Base-by-base conservation (phyloP, 768 basidiomycete species). In the Lactarius psammicola region DNA sequence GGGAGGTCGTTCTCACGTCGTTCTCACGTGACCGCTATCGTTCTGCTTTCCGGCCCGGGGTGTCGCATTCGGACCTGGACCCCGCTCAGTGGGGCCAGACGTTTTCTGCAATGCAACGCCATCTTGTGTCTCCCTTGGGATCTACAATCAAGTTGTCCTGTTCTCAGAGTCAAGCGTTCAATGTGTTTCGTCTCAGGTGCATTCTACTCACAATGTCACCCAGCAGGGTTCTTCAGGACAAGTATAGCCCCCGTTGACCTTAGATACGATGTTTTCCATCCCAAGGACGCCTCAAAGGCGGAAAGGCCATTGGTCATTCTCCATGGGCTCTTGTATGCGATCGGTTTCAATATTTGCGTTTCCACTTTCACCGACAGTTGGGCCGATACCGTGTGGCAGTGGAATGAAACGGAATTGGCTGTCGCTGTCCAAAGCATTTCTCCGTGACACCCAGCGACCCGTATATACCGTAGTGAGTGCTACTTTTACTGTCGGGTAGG, bases 341-440 rank as follows among this genome's bases (percentile, higher is more conserved):
- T 51, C 28, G 23, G 71, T 33, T 51, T 18, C 23, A 15, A 46
- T 23, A 38, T 34, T 9, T 31, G 34, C 33, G 10, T 17, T 34
- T 53, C 30, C 8, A 42, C 31, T 42, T 49, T 18, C 8, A 5
- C 33, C 15, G 11, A 33, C 20, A 3, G 18, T 56, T 26, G 6
- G 36, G 15, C 49, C 51, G 49, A 62, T 40, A 62, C 40, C 31
- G 9, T 31, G 3, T 31, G 13, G 18, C 31, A 94, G 92, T 70
- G 94, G 93, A 0, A 92, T 88, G 44, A 94, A 95, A 73, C 85
- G 94, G 65, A 96, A 96, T 74, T 97, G 93, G 92, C 78, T 83
- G 6, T 90, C 91, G 0, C 80, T 96, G 5, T 84, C 90, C 7
- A 92, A 90, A 70, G 84, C 86, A 0, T 87, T 97, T 66, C 79